Percentiles rank a stretch among this genome's conserved stretches.
Conservation (phyloP, 805 yeast genomes). For the Lipomyces spencermartinsiae region DNA sequence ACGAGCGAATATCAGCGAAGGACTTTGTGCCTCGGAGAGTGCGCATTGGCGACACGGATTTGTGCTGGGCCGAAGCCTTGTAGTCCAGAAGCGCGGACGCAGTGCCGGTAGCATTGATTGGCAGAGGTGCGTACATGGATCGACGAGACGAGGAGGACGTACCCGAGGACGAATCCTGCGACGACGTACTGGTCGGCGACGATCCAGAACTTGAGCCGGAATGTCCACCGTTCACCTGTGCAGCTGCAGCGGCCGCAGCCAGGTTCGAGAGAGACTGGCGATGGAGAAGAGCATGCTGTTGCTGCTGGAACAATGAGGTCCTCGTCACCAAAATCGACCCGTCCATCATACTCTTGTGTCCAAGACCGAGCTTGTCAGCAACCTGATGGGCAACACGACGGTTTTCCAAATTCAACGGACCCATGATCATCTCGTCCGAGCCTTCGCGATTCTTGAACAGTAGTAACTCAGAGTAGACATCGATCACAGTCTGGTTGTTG, state of each 20-base stretch:
- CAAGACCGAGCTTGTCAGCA: constrained; percentile 68
- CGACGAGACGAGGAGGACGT: constrained; percentile 8
- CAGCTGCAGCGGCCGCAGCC: background rate
- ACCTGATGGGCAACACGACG: constrained; percentile 68
- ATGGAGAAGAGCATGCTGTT: constrained; percentile 4
- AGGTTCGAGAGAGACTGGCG: constrained; percentile 3
- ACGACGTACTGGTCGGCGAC: background rate
- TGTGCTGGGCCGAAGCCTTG: constrained; percentile 7
- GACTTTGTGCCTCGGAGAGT: constrained; percentile 40
- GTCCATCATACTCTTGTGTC: constrained; percentile 47
- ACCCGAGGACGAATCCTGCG: background rate
- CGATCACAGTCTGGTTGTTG: constrained; percentile 87
- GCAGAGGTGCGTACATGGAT: constrained; percentile 23
- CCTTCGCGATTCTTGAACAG: constrained; percentile 53
- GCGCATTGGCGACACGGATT: constrained; percentile 24
- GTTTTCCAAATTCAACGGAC: constrained; percentile 53
- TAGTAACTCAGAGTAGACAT: constrained; percentile 79
- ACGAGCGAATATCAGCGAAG: constrained; percentile 46
- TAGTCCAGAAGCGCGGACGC: constrained; percentile 29
- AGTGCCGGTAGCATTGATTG: constrained; percentile 16
- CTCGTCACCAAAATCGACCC: constrained; percentile 43
- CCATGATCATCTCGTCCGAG: constrained; percentile 67
- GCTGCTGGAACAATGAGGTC: constrained; percentile 43
- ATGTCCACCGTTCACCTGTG: background rate
- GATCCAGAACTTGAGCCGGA: constrained; percentile 1